phyloP scores from a whole-genome alignment of 2,329 filamentous ascomycete species.

The Clonostachys byssicola region DNA sequence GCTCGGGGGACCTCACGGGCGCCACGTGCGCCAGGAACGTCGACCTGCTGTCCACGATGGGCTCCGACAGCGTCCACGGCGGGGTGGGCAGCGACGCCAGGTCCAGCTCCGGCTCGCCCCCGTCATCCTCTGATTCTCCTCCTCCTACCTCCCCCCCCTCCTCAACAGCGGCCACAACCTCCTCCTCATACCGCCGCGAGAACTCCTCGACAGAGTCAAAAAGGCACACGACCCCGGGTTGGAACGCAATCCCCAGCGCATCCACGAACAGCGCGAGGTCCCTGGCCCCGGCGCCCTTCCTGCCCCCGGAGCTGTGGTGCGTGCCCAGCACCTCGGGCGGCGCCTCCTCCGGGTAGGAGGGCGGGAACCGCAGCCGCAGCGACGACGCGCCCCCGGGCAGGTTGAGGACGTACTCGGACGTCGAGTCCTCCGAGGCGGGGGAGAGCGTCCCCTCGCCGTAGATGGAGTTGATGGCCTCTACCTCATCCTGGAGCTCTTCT shows the following conservation, averaged over 20 bases:
- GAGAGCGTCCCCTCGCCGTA: constrained; percentile 66
- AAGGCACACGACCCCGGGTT: constrained; percentile 74
- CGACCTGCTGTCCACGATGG: constrained; percentile 77
- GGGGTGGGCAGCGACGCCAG: constrained; percentile 27
- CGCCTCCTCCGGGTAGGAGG: constrained; percentile 67
- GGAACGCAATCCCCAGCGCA: constrained; percentile 64
- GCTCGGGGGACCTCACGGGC: constrained; percentile 60
- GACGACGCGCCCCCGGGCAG: constrained; percentile 60
- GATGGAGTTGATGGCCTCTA: constrained; percentile 81
- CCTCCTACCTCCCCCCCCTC: constrained; percentile 9
- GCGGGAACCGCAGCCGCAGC: constrained; percentile 64
- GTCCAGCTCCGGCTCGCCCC: constrained; percentile 10
- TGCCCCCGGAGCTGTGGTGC: constrained; percentile 73
- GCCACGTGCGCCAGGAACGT: constrained; percentile 80
- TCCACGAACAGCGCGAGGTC: constrained; percentile 66
- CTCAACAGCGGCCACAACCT: constrained; percentile 10
- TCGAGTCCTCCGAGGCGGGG: constrained; percentile 15
- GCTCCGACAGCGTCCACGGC: constrained; percentile 71
- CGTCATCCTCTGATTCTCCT: constrained; percentile 4
- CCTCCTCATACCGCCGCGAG: constrained; percentile 34
- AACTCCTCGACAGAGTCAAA: constrained; percentile 87
- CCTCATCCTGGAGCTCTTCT: constrained; percentile 64
- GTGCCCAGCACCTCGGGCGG: constrained; percentile 73
- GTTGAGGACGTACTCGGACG: constrained; percentile 52
- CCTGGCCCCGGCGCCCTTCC: constrained; percentile 67